phyloP scores from a whole-genome alignment of 331 rosid species.

The Rosa hybrid region DNA sequence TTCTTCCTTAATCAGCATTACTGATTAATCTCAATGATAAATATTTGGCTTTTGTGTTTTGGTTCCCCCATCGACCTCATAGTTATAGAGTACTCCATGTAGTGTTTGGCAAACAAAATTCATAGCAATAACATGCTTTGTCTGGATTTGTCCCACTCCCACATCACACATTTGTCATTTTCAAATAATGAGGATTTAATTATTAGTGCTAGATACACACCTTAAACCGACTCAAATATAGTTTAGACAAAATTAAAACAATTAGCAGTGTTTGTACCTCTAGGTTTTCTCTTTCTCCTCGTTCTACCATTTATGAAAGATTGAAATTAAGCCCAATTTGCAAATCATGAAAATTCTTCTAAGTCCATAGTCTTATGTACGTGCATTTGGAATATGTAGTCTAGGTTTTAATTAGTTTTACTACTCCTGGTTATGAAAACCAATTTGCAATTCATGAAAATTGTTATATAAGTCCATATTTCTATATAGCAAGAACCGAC shows the following conservation, averaged over 20 bases:
- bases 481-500: no score
- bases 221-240: slow-evolving; percentile 3
- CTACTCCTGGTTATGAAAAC: no score
- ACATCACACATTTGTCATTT: background rate
- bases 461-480: no score
- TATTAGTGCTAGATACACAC: background rate
- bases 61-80: slow-evolving; percentile 47
- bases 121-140: slow-evolving; percentile 43
- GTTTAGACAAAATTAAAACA: slow-evolving; percentile 19
- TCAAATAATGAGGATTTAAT: background rate
- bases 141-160: slow-evolving; percentile 24
- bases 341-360: background rate
- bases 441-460: no score
- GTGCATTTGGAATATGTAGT: no score
- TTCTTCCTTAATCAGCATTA: slow-evolving; percentile 30
- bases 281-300: no score
- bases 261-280: background rate
- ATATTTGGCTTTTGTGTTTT: slow-evolving; percentile 28
- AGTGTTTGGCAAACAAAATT: slow-evolving; percentile 25
- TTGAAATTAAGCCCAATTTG: background rate
- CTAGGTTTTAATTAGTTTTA: no score
- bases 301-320: background rate
- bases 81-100: slow-evolving; percentile 17
- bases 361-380: no score
- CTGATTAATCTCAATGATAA: slow-evolving; percentile 24